phyloP scores from a whole-genome alignment of 2,329 filamentous ascomycete species.

The Trichoderma afroharzianum region DNA sequence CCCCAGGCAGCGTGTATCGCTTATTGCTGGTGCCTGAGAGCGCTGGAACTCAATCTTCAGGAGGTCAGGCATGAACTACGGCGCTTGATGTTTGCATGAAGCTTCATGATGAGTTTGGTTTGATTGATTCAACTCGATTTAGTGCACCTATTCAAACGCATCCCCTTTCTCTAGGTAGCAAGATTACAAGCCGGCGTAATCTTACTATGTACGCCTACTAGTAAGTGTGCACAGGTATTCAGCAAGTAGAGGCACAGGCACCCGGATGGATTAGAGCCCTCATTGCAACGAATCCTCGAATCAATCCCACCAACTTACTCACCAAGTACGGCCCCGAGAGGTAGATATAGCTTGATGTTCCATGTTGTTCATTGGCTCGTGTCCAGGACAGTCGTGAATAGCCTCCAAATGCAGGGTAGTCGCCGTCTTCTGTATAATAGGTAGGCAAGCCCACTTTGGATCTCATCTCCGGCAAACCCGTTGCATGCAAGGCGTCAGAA shows the following conservation, averaged over 20 bases:
- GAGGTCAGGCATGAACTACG: not conserved
- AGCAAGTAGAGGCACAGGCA: not conserved
- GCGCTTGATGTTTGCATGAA: not conserved
- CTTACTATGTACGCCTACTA: not conserved
- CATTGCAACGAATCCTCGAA: not conserved
- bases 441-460: not conserved
- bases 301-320: not conserved
- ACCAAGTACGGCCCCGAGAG: not conserved
- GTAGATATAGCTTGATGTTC: not conserved
- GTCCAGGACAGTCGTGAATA: not conserved
- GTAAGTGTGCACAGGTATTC: not conserved
- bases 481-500: not conserved
- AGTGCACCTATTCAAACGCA: not conserved
- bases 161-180: not conserved
- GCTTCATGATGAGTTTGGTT: not conserved
- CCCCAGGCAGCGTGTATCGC: not conserved
- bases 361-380: not conserved
- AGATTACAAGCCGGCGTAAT: not conserved
- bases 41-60: not conserved
- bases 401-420: not conserved
- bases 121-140: not conserved
- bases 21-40: constrained; percentile 15
- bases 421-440: not conserved
- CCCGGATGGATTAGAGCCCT: not conserved
- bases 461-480: not conserved